Percentiles rank a stretch among this genome's conserved stretches.
Conservation (phyloP, 2,329 filamentous ascomycete genomes). For the Fusarium sp. region DNA sequence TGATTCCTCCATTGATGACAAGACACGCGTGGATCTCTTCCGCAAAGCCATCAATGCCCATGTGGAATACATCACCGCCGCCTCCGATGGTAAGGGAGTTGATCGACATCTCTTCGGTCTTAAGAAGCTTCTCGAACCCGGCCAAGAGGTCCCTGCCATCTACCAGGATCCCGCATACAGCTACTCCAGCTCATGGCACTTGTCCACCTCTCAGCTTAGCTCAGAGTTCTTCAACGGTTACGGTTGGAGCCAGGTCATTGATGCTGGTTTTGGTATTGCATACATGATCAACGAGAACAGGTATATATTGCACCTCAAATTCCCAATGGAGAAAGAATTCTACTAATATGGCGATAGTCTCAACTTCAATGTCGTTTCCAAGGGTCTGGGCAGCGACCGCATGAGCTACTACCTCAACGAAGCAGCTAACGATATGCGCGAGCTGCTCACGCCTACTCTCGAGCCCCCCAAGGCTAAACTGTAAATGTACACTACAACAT, state of each 20-base stretch:
- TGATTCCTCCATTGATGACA: constrained; percentile 69
- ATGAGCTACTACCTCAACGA: constrained; percentile 98
- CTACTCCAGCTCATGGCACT: constrained; percentile 89
- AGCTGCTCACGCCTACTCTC: constrained; percentile 82
- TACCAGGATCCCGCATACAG: constrained; percentile 86
- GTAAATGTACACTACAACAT: constrained; percentile 55
- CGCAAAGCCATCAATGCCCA: constrained; percentile 82
- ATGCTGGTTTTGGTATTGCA: constrained; percentile 94
- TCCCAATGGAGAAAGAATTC: neutral
- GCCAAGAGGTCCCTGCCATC: constrained; percentile 81
- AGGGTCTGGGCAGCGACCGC: constrained; percentile 85
- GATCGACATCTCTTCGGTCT: constrained; percentile 97
- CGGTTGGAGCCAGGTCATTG: constrained; percentile 97
- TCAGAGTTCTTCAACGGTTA: constrained; percentile 99
- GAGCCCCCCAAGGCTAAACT: constrained; percentile 87
- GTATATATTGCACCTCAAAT: constrained; percentile 53
- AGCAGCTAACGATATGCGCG: constrained; percentile 87
- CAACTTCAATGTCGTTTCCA: constrained; percentile 98
- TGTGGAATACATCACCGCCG: constrained; percentile 88
- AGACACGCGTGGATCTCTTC: constrained; percentile 77
- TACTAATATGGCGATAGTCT: constrained; percentile 64
- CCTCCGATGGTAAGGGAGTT: constrained; percentile 90
- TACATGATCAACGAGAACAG: constrained; percentile 99
- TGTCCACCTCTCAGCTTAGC: constrained; percentile 88
- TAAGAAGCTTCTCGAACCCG: constrained; percentile 85